phyloP scores from a whole-genome alignment of 495 filamentous ascomycete genomes.

The Aspergillus avenaceus region DNA sequence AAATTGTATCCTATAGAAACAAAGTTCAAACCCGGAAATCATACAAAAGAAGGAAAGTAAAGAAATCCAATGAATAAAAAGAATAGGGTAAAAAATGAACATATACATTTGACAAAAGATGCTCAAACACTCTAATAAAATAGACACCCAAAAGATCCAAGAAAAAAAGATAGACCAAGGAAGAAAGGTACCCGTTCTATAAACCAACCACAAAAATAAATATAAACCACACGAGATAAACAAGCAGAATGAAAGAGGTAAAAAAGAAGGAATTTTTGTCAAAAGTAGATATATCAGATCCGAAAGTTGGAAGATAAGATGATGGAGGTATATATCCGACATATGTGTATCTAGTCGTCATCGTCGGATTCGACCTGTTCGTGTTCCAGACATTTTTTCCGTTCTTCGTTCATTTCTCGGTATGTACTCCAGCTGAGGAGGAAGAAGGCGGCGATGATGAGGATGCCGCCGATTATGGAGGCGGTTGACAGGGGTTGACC shows the following conservation, averaged over 20 bases:
- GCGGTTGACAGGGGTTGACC: constrained; percentile 68
- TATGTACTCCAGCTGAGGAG: constrained; percentile 89
- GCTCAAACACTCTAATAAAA: background rate
- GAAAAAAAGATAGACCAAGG: background rate
- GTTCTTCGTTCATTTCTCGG: constrained; percentile 84
- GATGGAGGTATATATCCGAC: background rate
- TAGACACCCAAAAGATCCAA: background rate
- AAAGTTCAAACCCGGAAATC: background rate
- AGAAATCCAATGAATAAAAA: background rate
- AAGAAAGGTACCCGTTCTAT: background rate
- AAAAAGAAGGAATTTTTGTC: too few relatives aligned
- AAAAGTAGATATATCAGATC: background rate
- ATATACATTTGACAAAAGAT: background rate
- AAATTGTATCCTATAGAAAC: background rate
- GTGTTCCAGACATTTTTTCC: constrained; percentile 49
- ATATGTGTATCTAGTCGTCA: constrained; percentile 16
- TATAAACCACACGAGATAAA: background rate
- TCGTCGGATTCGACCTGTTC: constrained; percentile 40
- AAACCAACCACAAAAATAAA: background rate
- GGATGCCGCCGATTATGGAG: constrained; percentile 72
- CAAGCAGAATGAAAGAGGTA: background rate
- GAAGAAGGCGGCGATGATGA: constrained; percentile 84
- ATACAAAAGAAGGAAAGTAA: background rate
- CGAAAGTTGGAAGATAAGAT: background rate
- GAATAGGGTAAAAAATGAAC: background rate